Evolutionary conservation across 495 filamentous ascomycete species (phyloP).

Genomic region (Cenococcum geophilum): DNA sequence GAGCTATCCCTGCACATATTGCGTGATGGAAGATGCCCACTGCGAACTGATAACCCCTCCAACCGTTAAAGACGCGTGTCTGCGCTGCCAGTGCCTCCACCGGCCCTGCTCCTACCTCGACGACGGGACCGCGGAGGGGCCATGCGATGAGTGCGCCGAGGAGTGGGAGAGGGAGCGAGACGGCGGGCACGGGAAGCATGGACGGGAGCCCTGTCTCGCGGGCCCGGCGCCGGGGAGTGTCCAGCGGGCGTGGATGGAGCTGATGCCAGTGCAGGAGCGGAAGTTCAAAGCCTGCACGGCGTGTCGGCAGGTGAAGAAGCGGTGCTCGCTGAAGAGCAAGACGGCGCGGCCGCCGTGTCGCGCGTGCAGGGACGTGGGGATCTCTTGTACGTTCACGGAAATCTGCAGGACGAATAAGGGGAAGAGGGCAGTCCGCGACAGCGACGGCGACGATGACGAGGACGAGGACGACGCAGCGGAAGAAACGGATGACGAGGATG

Average conservation of each 20-base stretch:
- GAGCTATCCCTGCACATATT: constrained; percentile 16
- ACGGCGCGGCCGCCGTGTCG: constrained; percentile 15
- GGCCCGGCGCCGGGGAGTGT: not conserved
- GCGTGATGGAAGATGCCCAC: constrained; percentile 2
- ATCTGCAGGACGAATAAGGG: not conserved
- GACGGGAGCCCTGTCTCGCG: not conserved
- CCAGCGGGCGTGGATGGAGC: constrained; percentile 2
- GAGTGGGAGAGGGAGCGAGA: constrained; percentile 4
- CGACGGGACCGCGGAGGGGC: not conserved
- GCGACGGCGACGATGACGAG: no score
- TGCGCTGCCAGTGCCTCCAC: constrained; percentile 4
- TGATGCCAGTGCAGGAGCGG: constrained; percentile 10
- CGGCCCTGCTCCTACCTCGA: not conserved
- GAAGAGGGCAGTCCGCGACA: not conserved
- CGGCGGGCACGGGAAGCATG: constrained; percentile 6
- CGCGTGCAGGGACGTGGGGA: constrained; percentile 6
- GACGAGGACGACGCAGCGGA: not conserved
- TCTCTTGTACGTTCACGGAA: constrained; percentile 20
- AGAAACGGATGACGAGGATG: not conserved
- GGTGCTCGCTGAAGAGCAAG: constrained; percentile 18
- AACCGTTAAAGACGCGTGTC: constrained; percentile 9
- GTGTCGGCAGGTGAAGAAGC: constrained; percentile 11
- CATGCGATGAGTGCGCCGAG: constrained; percentile 19
- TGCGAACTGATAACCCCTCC: constrained; percentile 14
- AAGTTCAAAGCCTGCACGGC: constrained; percentile 9